A percentile compares a stretch with the other conserved stretches of the same genome.
phyloP scores from a whole-genome alignment of 2,329 filamentous ascomycete genomes.

The Calonectria pseudoreteaudii region DNA sequence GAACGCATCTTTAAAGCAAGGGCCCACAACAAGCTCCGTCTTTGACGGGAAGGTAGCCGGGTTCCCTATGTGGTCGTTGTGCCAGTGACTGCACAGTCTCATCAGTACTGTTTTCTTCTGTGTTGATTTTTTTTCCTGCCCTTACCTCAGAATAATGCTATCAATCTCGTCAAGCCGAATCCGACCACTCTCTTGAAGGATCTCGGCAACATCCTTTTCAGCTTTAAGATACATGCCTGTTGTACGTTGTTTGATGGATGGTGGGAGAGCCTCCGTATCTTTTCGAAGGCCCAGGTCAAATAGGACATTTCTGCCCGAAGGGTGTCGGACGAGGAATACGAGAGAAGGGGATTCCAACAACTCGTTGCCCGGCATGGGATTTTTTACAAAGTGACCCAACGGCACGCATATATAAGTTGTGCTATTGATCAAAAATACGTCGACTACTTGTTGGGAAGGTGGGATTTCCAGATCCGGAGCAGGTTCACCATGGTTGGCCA shows the following conservation, averaged over 20 bases:
- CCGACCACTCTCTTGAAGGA: not conserved
- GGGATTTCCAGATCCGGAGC: not conserved
- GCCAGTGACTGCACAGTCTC: not conserved
- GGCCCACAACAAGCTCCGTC: not conserved
- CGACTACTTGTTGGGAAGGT: not conserved
- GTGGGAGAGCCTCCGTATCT: not conserved
- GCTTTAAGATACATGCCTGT: not conserved
- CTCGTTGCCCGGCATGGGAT: not conserved
- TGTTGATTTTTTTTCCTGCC: not conserved
- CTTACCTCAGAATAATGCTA: not conserved
- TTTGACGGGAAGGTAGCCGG: not conserved
- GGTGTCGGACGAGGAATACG: slow-evolving; percentile 8
- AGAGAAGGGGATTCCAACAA: not conserved
- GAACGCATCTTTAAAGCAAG: not conserved
- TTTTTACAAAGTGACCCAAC: not conserved
- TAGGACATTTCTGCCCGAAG: not conserved
- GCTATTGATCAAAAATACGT: slow-evolving; percentile 3
- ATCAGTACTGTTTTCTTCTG: not conserved
- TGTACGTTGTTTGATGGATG: not conserved
- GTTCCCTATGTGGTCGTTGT: not conserved
- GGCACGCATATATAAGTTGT: not conserved
- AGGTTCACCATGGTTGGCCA: not conserved
- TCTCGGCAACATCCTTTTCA: not conserved
- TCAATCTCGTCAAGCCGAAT: not conserved
- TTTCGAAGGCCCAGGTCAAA: slow-evolving; percentile 10